Evolutionary conservation across 495 filamentous ascomycete genomes (phyloP).

Genomic region (Lepidopterella palustris): DNA sequence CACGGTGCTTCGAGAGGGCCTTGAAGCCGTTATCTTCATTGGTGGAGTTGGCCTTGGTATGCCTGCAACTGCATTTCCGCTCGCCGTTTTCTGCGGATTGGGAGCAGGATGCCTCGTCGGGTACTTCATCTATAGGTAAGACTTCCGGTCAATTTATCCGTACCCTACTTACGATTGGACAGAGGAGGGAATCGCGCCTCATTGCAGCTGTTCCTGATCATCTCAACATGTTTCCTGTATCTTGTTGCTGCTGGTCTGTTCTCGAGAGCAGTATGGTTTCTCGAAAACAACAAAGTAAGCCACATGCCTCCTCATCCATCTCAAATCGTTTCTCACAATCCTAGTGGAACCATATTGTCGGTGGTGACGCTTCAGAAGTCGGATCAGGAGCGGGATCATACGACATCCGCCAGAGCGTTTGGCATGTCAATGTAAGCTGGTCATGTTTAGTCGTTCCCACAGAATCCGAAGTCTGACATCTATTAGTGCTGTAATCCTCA

Average conservation of each 20-base stretch:
- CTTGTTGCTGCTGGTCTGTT: conserved; percentile 81
- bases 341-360: conserved; percentile 59
- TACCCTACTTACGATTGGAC: no score
- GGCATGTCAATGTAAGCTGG: conserved; percentile 79
- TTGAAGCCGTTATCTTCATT: conserved; percentile 77
- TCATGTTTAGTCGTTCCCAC: background rate
- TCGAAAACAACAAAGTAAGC: conserved; percentile 47
- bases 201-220: conserved; percentile 71
- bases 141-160: conserved; percentile 12
- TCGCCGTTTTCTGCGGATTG: conserved; percentile 65
- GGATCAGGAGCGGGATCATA: conserved; percentile 81
- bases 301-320: background rate
- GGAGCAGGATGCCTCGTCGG: conserved; percentile 56
- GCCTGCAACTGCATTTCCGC: conserved; percentile 65
- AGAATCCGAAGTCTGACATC: background rate
- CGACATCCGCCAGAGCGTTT: conserved; percentile 75
- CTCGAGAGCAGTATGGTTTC: conserved; percentile 67
- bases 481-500: conserved; percentile 67
- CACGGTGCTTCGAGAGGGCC: conserved; percentile 74
- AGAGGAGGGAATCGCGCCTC: conserved; percentile 58
- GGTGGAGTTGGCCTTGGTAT: conserved; percentile 72
- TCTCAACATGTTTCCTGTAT: conserved; percentile 78
- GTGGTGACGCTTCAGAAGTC: conserved; percentile 66
- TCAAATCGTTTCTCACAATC: conserved; percentile 20
- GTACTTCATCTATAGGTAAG: conserved; percentile 72